phyloP scores from a whole-genome alignment of 1,284 basidiomycete genomes.

The Tilletia walkeri region DNA sequence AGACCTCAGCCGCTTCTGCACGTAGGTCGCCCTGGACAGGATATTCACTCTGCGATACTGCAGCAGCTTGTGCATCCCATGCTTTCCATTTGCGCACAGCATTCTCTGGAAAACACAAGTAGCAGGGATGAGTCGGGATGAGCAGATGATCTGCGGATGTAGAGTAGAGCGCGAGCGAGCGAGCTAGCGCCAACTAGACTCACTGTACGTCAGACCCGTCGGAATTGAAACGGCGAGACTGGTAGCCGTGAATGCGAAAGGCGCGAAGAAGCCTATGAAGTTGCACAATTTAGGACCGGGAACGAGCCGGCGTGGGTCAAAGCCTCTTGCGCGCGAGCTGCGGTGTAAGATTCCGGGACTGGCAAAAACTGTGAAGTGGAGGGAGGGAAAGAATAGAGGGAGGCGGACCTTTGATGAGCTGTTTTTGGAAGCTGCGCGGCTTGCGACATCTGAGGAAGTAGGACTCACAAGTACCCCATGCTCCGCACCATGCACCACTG shows the following conservation, averaged over 20 bases:
- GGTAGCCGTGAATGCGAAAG: not conserved
- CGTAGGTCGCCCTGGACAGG: not conserved
- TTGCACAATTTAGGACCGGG: constrained; percentile 15
- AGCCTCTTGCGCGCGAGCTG: not conserved
- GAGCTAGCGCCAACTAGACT: not conserved
- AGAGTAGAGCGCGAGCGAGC: too few relatives aligned
- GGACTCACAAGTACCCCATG: constrained; percentile 13
- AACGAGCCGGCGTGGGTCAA: constrained; percentile 2
- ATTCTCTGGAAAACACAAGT: not conserved
- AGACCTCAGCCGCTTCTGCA: not conserved
- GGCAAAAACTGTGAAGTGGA: constrained; percentile 4
- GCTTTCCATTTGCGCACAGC: not conserved
- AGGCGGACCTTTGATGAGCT: not conserved
- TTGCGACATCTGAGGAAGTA: not conserved
- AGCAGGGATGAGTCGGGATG: too few relatives aligned
- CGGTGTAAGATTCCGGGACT: constrained; percentile 9
- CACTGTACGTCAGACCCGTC: constrained; percentile 10
- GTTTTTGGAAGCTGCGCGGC: not conserved
- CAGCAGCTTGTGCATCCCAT: constrained; percentile 6
- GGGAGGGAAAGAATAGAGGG: not conserved
- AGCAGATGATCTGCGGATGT: too few relatives aligned
- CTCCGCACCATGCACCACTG: constrained; percentile 14
- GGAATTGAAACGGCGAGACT: not conserved
- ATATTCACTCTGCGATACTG: not conserved
- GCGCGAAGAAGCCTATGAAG: constrained; percentile 12